Evolutionary conservation across 805 yeast species (phyloP), one percentile per base, ranked within the genome.

Genomic region (Barnettozyma californica): DNA sequence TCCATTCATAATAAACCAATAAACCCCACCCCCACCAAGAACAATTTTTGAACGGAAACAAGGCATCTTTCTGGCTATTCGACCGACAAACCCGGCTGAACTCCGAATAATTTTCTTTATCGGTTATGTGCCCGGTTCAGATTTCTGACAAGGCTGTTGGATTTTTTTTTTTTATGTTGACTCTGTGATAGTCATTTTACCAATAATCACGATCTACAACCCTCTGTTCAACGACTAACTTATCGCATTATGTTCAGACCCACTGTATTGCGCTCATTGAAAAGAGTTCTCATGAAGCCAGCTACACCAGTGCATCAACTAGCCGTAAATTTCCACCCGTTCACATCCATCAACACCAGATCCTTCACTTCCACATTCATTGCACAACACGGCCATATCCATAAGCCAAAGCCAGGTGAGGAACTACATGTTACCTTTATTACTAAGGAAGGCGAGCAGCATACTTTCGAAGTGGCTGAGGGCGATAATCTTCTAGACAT

Each of bases 401-500:
- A 87, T 62, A 85, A 81, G 58, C 98, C 98, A 35, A 84, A 85
- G 40, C 87, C 94, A 2, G 99, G 99, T 35, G 96, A 94, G 70
- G 99, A 92, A 53, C 60, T 86, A 31, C 83, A 83, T 53, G 76
- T 92, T 44, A 91, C 97, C 0, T 94, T 89, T 67, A 87, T 94
- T 48, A 82, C 96, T 33, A 90, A 91, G 62, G 97, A 92, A 53
- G 98, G 98, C 5, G 73, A 77, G 39, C 97, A 90, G 63, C 73
- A 80, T 55, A 80, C 86, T 1, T 79, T 78, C 58, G 97, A 90
- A 61, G 98, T 85, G 2, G 84, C 92, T 2, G 96, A 85, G 57
- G 98, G 98, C 13, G 99, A 94, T 63, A 81, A 90, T 34, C 63
- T 94, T 25, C 70, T 94, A 64, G 99, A 94, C 64, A 89, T 94